Percentiles rank a stretch among this genome's conserved stretches.
These are phyloP conservation scores for Botrytis tulipae DNA, from an alignment of 2,329 filamentous ascomycete genomes.

Conservation along the genomic window DNA sequence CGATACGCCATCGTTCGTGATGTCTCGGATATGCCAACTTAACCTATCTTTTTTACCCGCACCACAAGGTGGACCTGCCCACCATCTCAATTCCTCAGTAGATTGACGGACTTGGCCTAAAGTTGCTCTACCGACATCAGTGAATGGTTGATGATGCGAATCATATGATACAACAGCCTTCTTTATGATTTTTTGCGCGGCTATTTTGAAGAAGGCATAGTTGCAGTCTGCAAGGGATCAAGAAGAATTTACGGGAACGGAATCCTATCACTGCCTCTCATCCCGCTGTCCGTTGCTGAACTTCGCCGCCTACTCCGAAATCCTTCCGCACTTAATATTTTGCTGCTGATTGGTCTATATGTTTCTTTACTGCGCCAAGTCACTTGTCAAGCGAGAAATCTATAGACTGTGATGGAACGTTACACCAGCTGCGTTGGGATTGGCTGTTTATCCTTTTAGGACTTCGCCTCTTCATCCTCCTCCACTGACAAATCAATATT, in stretches of 20 bases:
- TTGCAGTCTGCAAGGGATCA: neutral
- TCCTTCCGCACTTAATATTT: neutral
- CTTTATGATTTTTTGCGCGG: conserved; percentile 12
- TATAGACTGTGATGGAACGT: conserved; percentile 16
- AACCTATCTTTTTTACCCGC: conserved; percentile 2
- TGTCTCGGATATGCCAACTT: conserved; percentile 15
- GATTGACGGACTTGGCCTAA: conserved; percentile 13
- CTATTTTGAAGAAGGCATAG: conserved; percentile 10
- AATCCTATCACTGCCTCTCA: conserved; percentile 6
- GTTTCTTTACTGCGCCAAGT: neutral
- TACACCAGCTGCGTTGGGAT: conserved; percentile 11
- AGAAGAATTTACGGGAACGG: neutral
- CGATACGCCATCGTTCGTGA: conserved; percentile 10
- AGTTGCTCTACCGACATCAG: conserved; percentile 12
- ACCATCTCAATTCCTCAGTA: conserved; percentile 7
- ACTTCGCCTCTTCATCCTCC: conserved; percentile 11
- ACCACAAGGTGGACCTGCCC: neutral
- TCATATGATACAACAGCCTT: neutral
- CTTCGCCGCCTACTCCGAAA: conserved; percentile 5
- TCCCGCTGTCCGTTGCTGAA: conserved; percentile 8
- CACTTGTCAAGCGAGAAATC: conserved; percentile 7
- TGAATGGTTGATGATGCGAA: neutral
- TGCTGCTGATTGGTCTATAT: conserved; percentile 2
- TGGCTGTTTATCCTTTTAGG: conserved; percentile 12
- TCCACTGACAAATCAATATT: neutral